Evolutionary conservation across 768 basidiomycete genomes (phyloP), one percentile per base, ranked within the genome.

Genomic region (Daedaleopsis nitida): DNA sequence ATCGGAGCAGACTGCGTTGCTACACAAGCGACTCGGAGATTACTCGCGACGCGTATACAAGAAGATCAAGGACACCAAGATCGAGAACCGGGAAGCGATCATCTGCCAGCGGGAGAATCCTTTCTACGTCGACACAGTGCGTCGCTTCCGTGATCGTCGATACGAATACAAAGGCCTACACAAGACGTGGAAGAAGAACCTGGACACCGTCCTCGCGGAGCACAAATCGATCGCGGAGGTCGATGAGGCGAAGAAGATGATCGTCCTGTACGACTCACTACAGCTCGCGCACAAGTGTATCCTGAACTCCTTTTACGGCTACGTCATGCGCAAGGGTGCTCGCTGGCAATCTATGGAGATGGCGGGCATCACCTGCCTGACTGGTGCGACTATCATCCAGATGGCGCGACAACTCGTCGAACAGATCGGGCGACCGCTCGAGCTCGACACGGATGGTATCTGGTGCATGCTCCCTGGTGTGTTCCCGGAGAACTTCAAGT

Each of bases 341-440:
- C 81, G 97, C 34, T 99, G 97, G 97, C 96, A 98, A 74, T 98
- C 96, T 32, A 98, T 99, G 97, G 97, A 99, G 79, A 99, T 99
- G 97, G 97, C 97, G 1, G 97, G 97, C 8, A 98, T 99, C 64
- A 98, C 97, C 12, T 99, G 97, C 76, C 79, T 98, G 55, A 98
- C 97, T 0, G 97, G 97, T 43, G 95, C 97, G 19, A 92, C 86
- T 7, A 98, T 99, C 77, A 98, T 99, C 67, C 96, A 99, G 73
- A 96, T 99, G 94, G 96, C 97, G 14, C 86, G 97, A 39, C 89
- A 95, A 59, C 83, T 98, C 34, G 97, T 99, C 21, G 97, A 99
- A 68, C 94, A 97, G 76, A 95, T 99, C 57, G 97, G 97, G 3
- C 87, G 97, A 9, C 97, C 97, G 1, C 86, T 99, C 54, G 97